A percentile compares a stretch with the other conserved stretches of the same genome.
Conservation (phyloP, 768 basidiomycete genomes). For the Naematelia encephala region DNA sequence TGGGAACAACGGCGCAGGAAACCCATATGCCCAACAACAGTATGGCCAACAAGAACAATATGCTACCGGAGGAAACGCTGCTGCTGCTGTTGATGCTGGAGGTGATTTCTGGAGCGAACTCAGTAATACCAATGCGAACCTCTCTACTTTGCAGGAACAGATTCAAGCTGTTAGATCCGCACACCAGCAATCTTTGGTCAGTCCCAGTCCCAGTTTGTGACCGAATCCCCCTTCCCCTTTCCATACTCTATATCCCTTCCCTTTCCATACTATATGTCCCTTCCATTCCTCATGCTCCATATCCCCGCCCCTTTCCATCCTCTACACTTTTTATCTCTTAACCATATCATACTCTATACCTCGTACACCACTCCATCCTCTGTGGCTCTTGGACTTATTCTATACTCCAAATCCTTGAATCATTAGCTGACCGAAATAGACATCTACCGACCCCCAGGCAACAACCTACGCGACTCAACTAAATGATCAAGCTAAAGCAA, state of each 20-base stretch:
- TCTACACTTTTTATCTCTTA: too few relatives aligned
- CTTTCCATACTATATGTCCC: too few relatives aligned
- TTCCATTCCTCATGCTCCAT: too few relatives aligned
- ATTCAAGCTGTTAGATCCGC: slow-evolving; percentile 47
- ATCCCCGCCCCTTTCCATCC: too few relatives aligned
- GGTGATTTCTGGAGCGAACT: slow-evolving; percentile 46
- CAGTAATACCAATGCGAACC: slow-evolving; percentile 29
- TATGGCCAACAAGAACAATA: slow-evolving; percentile 49
- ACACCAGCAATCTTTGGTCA: slow-evolving; percentile 45
- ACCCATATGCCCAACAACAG: slow-evolving; percentile 28
- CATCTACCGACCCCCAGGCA: slow-evolving; percentile 62
- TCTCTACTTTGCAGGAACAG: slow-evolving; percentile 46
- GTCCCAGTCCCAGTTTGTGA: slow-evolving; percentile 40
- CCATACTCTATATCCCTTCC: too few relatives aligned
- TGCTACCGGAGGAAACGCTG: slow-evolving; percentile 31
- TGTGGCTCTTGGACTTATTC: too few relatives aligned
- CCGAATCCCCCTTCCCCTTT: too few relatives aligned
- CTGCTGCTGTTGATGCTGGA: slow-evolving; percentile 15
- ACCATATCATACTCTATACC: too few relatives aligned
- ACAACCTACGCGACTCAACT: slow-evolving; percentile 41
- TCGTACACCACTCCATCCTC: too few relatives aligned
- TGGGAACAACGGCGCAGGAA: slow-evolving; percentile 12
- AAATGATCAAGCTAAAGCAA: slow-evolving; percentile 43
- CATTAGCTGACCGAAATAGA: slow-evolving; percentile 69
- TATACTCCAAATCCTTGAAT: too few relatives aligned